Conservation (phyloP, 495 filamentous ascomycete species). For the Penicillium riverlandense region DNA sequence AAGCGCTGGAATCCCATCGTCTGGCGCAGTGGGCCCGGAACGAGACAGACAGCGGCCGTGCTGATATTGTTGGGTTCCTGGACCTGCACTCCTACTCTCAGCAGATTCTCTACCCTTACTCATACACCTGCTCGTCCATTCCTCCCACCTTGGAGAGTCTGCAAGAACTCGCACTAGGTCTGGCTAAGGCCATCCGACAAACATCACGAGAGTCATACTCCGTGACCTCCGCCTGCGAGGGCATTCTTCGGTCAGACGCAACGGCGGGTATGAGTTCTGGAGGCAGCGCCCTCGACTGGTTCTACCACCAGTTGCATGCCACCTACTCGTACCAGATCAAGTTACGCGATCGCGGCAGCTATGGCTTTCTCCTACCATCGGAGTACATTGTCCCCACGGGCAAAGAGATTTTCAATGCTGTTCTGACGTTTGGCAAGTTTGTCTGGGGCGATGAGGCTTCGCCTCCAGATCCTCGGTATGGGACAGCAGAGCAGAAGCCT, state of each 20-base stretch:
- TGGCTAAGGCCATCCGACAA: slow-evolving; percentile 83
- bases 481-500: slow-evolving; percentile 18
- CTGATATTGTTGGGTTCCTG: slow-evolving; percentile 71
- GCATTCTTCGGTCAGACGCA: slow-evolving; percentile 43
- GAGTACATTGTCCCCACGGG: slow-evolving; percentile 88
- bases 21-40: slow-evolving; percentile 83
- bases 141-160: slow-evolving; percentile 88
- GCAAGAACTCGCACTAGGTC: slow-evolving; percentile 77
- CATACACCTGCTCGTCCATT: slow-evolving; percentile 66
- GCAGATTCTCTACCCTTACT: slow-evolving; percentile 88
- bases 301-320: slow-evolving; percentile 84
- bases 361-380: slow-evolving; percentile 84
- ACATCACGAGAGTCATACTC: slow-evolving; percentile 69
- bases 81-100: slow-evolving; percentile 96
- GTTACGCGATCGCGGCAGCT: slow-evolving; percentile 86
- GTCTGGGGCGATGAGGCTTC: slow-evolving; percentile 40
- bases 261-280: slow-evolving; percentile 50
- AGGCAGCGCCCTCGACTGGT: slow-evolving; percentile 90
- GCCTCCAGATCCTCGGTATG: too few species aligned
- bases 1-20: slow-evolving; percentile 67
- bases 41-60: slow-evolving; percentile 62
- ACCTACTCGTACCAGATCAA: slow-evolving; percentile 90
- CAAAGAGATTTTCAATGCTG: slow-evolving; percentile 72
- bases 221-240: slow-evolving; percentile 83
- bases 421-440: slow-evolving; percentile 75